phyloP scores from a whole-genome alignment of 78 protist species.

The Carpediemonas membranifera region DNA sequence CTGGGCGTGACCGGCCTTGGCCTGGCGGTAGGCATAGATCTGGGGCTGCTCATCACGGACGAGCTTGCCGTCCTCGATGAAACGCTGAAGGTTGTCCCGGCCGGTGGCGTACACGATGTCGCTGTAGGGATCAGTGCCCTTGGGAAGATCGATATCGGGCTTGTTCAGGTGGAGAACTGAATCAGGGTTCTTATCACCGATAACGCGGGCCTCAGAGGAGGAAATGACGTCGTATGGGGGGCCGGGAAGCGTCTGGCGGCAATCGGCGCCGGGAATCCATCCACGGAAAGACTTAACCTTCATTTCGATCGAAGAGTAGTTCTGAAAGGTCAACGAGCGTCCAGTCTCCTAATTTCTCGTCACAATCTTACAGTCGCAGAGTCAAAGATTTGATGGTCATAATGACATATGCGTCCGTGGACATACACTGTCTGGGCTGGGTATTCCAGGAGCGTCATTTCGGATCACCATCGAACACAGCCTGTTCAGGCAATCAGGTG shows the following conservation, averaged over 20 bases:
- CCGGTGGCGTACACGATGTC: slow-evolving; percentile 20
- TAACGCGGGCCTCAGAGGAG: slow-evolving; percentile 12
- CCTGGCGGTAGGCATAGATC: slow-evolving; percentile 14
- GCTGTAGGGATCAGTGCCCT: background rate
- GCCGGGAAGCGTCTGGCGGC: background rate
- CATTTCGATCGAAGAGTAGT: no score
- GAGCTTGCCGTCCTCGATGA: slow-evolving; percentile 14
- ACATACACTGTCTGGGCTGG: no score
- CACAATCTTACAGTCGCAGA: no score
- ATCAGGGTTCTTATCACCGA: slow-evolving; percentile 10
- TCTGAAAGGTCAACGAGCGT: no score
- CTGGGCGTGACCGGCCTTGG: slow-evolving; percentile 18
- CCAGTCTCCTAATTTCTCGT: no score
- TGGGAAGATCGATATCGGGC: slow-evolving; percentile 22
- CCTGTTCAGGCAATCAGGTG: no score
- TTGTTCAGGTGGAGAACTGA: slow-evolving; percentile 23
- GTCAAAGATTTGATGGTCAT: no score
- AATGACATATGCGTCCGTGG: no score
- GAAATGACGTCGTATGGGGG: slow-evolving; percentile 32
- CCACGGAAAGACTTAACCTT: slow-evolving; percentile 1
- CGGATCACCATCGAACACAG: no score
- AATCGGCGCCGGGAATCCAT: slow-evolving; percentile 1
- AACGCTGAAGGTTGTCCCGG: background rate
- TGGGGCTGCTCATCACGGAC: background rate
- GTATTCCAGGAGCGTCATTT: no score